These are phyloP conservation scores for Fusarium brachygibbosum DNA, from an alignment of 2,329 filamentous ascomycete genomes.

Conservation along the genomic window DNA sequence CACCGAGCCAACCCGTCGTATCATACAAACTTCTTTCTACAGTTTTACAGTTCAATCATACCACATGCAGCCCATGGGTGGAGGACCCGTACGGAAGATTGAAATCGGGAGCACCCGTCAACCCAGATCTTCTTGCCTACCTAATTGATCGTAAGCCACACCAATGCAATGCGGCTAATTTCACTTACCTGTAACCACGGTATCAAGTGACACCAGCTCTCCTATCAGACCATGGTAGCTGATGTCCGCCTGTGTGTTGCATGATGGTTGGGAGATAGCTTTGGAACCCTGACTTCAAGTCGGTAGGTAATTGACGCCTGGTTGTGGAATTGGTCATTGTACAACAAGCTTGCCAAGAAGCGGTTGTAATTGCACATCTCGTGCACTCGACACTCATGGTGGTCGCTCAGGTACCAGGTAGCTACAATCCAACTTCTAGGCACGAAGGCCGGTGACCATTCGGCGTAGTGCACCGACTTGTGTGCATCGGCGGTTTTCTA, in stretches of 20 bases:
- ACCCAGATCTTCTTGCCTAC: constrained; percentile 12
- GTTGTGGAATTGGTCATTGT: not conserved
- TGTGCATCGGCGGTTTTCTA: no score
- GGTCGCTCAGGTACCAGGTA: not conserved
- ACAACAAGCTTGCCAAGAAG: not conserved
- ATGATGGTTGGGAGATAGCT: not conserved
- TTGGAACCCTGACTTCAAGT: not conserved
- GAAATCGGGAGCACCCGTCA: constrained; percentile 20
- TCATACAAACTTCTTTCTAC: no score
- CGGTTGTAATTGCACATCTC: not conserved
- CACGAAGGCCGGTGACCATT: not conserved
- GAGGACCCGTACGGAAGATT: constrained; percentile 8
- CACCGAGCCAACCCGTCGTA: not conserved
- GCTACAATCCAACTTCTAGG: not conserved
- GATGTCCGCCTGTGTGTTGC: not conserved
- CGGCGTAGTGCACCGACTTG: not conserved
- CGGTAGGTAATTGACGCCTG: not conserved
- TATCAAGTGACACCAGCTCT: not conserved
- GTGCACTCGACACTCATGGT: not conserved
- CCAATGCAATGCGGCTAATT: not conserved
- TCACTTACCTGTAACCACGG: not conserved
- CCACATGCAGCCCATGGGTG: not conserved
- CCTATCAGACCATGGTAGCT: not conserved
- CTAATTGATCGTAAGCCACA: constrained; percentile 22
- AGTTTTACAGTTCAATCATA: no score